Evolutionary conservation across 805 yeast genomes (phyloP).

Genomic region (Barnettozyma siamensis): DNA sequence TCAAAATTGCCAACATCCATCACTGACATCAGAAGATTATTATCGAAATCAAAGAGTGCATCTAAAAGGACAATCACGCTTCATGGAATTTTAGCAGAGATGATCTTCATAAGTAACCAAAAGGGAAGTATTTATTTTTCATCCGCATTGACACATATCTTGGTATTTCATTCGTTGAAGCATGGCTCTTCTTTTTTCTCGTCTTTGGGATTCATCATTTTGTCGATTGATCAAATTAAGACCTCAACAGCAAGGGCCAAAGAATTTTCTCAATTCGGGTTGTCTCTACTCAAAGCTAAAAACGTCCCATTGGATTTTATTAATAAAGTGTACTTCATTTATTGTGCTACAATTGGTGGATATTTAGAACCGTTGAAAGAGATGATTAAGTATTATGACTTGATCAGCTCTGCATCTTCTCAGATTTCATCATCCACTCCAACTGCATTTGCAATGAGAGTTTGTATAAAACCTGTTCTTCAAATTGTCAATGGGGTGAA

Average conservation of each 20-base stretch:
- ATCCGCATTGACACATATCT: conserved; percentile 28
- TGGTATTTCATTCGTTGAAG: conserved; percentile 31
- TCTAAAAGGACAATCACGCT: conserved; percentile 28
- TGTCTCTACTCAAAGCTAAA: conserved; percentile 31
- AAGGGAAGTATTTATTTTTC: conserved; percentile 26
- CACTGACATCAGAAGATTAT: conserved; percentile 16
- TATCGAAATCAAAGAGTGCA: conserved; percentile 25
- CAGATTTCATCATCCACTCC: conserved; percentile 9
- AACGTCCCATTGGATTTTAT: conserved; percentile 31
- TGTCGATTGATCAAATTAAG: conserved; percentile 32
- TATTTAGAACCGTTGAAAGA: conserved; percentile 35
- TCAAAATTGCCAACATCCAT: conserved; percentile 29
- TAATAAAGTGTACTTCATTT: conserved; percentile 36
- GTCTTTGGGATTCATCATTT: conserved; percentile 34
- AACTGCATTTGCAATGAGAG: conserved; percentile 14
- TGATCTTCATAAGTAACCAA: conserved; percentile 31
- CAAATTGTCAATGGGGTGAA: conserved; percentile 12
- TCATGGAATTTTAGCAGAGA: conserved; percentile 36
- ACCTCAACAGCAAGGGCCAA: conserved; percentile 32
- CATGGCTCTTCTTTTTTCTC: conserved; percentile 37
- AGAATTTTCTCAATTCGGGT: conserved; percentile 37
- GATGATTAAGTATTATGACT: conserved; percentile 27
- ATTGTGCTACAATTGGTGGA: conserved; percentile 36
- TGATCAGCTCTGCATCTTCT: conserved; percentile 20
- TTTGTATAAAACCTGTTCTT: conserved; percentile 12